These are phyloP conservation scores for Sporothrix pallida DNA, from an alignment of 2,329 filamentous ascomycete genomes.

Conservation along the genomic window DNA sequence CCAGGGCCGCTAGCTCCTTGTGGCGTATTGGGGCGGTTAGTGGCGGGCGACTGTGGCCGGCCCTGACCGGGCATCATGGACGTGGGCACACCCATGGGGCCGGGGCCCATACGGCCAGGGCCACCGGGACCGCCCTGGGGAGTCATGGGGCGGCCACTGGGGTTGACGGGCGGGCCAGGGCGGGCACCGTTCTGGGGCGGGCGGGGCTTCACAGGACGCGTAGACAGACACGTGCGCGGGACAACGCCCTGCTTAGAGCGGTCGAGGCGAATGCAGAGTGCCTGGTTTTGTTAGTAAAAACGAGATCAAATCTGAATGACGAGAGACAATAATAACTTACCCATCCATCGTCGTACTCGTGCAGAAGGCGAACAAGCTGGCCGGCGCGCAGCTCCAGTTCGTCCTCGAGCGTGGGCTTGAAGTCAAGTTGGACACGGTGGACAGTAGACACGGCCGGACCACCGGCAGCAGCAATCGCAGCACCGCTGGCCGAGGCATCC, in stretches of 20 bases:
- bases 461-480: slow-evolving; percentile 66
- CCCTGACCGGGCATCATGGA: slow-evolving; percentile 19
- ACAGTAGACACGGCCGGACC: slow-evolving; percentile 69
- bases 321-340: slow-evolving; percentile 54
- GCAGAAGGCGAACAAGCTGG: slow-evolving; percentile 83
- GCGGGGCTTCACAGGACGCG: slow-evolving; percentile 87
- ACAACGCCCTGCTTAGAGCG: slow-evolving; percentile 91
- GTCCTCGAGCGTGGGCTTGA: slow-evolving; percentile 89
- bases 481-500: slow-evolving; percentile 57
- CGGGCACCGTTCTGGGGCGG: slow-evolving; percentile 53
- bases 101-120: slow-evolving; percentile 34
- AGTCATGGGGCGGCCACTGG: slow-evolving; percentile 45
- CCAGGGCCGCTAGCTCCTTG: slow-evolving; percentile 39
- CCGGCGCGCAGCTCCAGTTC: slow-evolving; percentile 83
- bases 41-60: slow-evolving; percentile 36
- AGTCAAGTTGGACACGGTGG: slow-evolving; percentile 92
- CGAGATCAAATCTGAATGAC: no score
- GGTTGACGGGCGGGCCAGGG: slow-evolving; percentile 39
- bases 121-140: slow-evolving; percentile 46
- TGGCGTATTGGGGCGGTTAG: slow-evolving; percentile 37
- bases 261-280: slow-evolving; percentile 89
- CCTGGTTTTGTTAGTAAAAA: slow-evolving; percentile 54
- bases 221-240: slow-evolving; percentile 90
- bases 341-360: slow-evolving; percentile 99
- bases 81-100: slow-evolving; percentile 8